Evolutionary conservation across 768 basidiomycete species (phyloP), one percentile per base, ranked within the genome.

Genomic region (Jaapia argillacea): DNA sequence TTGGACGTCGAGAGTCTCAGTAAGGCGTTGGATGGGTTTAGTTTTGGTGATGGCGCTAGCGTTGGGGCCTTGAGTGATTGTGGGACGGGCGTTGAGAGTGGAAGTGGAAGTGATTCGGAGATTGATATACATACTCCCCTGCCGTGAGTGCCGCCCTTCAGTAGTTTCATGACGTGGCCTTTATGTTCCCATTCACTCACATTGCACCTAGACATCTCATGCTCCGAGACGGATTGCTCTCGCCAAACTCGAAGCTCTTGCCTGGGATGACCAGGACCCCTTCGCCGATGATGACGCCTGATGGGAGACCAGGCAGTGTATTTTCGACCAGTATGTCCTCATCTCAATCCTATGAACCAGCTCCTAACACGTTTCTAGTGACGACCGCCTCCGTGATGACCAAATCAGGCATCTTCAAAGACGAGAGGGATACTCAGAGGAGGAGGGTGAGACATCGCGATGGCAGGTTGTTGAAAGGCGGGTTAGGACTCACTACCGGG

Each of bases 401-500:
- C 36, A 63, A 64, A 45, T 53, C 54, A 1, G 62, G 64, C 13
- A 40, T 65, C 21, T 61, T 54, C 54, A 63, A 62, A 47, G 66
- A 67, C 44, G 55, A 58, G 42, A 61, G 62, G 6, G 63, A 68
- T 41, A 67, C 66, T 3, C 49, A 48, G 6, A 47, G 54, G 28
- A 54, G 66, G 7, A 54, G 63, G 6, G 49, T 53, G 12, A 50
- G 66, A 7, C 66, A 68, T 43, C 58, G 66, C 16, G 64, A 67
- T 40, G 66, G 66, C n/a, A 48, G 49, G 33, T 47, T 66, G 3
- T 52, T 68, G 3, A 48, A 58, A 1, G 66, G 59, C 6, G 66
- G 66, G 6, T 55, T 67, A 16, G 66, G 66, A 3, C 54, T 68
- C 20, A 68, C 66, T 5, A 68, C 66, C 7, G 66, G 66, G 1